Percentiles rank a stretch among this genome's conserved stretches.
phyloP scores from a whole-genome alignment of 306 rosid species.

The Medicago lupulina region DNA sequence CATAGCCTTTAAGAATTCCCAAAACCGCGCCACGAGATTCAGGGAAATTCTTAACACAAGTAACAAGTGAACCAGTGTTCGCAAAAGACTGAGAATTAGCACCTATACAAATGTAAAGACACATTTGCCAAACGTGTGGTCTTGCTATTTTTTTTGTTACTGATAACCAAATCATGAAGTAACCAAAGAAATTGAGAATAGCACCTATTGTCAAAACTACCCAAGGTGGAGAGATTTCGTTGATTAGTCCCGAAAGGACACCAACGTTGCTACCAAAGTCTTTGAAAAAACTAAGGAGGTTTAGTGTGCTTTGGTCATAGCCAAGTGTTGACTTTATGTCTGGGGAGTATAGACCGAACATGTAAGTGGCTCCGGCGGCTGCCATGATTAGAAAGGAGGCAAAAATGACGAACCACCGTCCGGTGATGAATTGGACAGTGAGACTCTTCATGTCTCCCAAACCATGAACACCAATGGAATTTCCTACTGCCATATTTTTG shows the following conservation, averaged over 20 bases:
- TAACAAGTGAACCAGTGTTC: slow-evolving; percentile 75
- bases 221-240: slow-evolving; percentile 81
- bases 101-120: slow-evolving; percentile 68
- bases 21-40: slow-evolving; percentile 66
- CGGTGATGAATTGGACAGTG: slow-evolving; percentile 53
- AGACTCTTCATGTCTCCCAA: slow-evolving; percentile 46
- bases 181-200: slow-evolving; percentile 65
- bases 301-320: slow-evolving; percentile 83
- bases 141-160: slow-evolving; percentile 51
- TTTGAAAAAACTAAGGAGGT: slow-evolving; percentile 81
- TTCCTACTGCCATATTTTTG: neutral
- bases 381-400: slow-evolving; percentile 78
- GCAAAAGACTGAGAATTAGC: slow-evolving; percentile 74
- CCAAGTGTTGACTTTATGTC: slow-evolving; percentile 64
- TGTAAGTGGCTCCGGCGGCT: slow-evolving; percentile 82
- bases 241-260: slow-evolving; percentile 69
- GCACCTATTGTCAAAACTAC: slow-evolving; percentile 57
- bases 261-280: slow-evolving; percentile 86
- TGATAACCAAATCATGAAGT: slow-evolving; percentile 83
- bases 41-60: slow-evolving; percentile 77
- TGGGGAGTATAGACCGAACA: slow-evolving; percentile 74
- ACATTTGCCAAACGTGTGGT: slow-evolving; percentile 73
- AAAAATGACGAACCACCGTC: slow-evolving; percentile 82
- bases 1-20: slow-evolving; percentile 70
- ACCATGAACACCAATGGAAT: slow-evolving; percentile 1